Evolutionary conservation across 768 basidiomycete species (phyloP), one percentile per base, ranked within the genome.

Genomic region (Mycena albidolilacea): DNA sequence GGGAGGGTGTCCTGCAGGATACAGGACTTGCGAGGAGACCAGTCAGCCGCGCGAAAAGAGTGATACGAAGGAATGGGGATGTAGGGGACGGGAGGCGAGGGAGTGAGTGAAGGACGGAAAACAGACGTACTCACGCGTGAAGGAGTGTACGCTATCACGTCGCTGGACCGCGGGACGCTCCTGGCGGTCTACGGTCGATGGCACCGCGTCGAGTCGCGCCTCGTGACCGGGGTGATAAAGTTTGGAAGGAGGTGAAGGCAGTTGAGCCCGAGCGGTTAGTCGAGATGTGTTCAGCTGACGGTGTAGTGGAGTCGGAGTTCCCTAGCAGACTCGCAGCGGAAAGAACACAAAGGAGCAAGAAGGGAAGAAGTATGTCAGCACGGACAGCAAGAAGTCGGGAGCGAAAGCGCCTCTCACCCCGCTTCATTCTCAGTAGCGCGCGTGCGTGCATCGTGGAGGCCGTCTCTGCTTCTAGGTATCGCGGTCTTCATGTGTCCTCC

Each of bases 21-120:
- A 38, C 59, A 60, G 59, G 59, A 60, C 59, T 38, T 60, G 59
- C 39, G 59, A 60, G 59, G 37, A 41, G 59, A 41, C 59, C 17
- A 41, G 59, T 60, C 59, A 60, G 59, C 38, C 9, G 37, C 38
- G 38, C 38, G 23, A 60, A 60, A 60, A 41, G 59, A 60, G 59
- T 38, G 59, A 60, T 41, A 60, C 12, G 39, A 41, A 60, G 59
- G 23, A 23, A 23, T 23, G 2, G 23, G 23, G 1, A 23, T 23
- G 23, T 23, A 23, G 55, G 48, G 11, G 55, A 57, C 7, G 21
- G 21, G 55, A 57, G 55, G 55, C 12, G 23, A 37, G 55, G 35
- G 55, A 37, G 55, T 6, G 55, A 19, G 21, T 23, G 55, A 57
- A 23, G 55, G 55, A 57, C 55, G 17, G 55, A 57, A 57, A 57